phyloP scores from a whole-genome alignment of 306 rosid genomes.

The Prunus mongolica region DNA sequence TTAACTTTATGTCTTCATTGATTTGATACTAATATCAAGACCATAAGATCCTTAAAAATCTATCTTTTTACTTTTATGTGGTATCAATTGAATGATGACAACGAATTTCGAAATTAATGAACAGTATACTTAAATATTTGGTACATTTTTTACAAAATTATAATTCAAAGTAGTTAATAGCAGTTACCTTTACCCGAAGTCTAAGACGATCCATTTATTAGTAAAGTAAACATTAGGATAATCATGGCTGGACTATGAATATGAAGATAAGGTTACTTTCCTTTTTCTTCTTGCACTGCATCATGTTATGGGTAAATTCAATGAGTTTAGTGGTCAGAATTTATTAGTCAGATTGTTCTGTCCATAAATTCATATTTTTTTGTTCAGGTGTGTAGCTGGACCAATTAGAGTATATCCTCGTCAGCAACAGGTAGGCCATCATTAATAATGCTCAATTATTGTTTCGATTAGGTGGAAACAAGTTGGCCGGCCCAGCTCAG shows the following conservation, averaged over 20 bases:
- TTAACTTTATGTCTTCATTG: not conserved
- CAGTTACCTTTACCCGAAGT: too few species aligned
- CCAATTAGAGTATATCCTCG: not conserved
- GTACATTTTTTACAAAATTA: not conserved
- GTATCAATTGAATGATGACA: not conserved
- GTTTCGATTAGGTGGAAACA: not conserved
- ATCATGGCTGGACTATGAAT: not conserved
- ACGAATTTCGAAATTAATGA: not conserved
- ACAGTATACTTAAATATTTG: not conserved
- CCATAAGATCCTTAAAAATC: not conserved
- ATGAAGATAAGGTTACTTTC: not conserved
- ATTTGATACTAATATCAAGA: too few species aligned
- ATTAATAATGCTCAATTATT: not conserved
- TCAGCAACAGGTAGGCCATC: conserved; percentile 2
- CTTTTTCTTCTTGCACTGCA: too few species aligned
- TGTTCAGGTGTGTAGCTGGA: not conserved
- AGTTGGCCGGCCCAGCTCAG: not conserved
- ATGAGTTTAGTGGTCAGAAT: not conserved
- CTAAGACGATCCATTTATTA: too few species aligned
- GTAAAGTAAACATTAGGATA: not conserved
- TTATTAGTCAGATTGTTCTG: not conserved
- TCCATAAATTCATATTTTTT: not conserved
- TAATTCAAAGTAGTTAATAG: too few species aligned
- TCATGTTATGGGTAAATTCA: not conserved
- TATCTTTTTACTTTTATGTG: not conserved